A percentile compares a stretch with the other conserved stretches of the same genome.
phyloP scores from a whole-genome alignment of 1,284 basidiomycete genomes.

The Pterula multifida region DNA sequence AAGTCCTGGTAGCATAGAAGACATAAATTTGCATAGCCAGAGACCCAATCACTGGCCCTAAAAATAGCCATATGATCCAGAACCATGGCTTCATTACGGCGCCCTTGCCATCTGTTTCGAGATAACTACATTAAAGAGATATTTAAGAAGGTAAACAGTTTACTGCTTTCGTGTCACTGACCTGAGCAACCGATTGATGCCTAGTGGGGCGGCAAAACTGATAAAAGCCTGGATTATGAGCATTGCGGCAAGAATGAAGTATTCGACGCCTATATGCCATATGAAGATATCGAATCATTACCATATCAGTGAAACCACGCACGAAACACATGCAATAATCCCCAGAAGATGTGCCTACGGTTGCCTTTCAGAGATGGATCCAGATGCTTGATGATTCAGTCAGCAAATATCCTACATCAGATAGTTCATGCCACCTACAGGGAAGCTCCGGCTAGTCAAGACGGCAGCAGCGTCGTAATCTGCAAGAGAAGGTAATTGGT shows the following conservation, averaged over 20 bases:
- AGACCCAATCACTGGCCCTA: slow-evolving; percentile 37
- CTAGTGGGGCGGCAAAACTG: slow-evolving; percentile 33
- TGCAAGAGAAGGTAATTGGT: slow-evolving; percentile 41
- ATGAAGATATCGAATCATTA: neutral
- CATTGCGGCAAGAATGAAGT: slow-evolving; percentile 22
- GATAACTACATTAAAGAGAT: slow-evolving; percentile 23
- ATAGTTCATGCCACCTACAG: slow-evolving; percentile 18
- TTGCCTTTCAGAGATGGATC: slow-evolving; percentile 24
- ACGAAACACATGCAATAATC: slow-evolving; percentile 19
- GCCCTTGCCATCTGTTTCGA: slow-evolving; percentile 27
- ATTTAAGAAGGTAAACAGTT: too few relatives aligned
- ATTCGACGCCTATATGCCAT: slow-evolving; percentile 21
- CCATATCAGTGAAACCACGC: slow-evolving; percentile 9
- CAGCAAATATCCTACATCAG: slow-evolving; percentile 27
- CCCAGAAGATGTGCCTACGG: slow-evolving; percentile 23
- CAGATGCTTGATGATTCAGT: slow-evolving; percentile 21
- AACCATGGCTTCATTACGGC: slow-evolving; percentile 32
- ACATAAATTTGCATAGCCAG: slow-evolving; percentile 36
- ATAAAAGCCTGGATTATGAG: slow-evolving; percentile 20
- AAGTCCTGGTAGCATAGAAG: slow-evolving; percentile 26
- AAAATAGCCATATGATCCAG: slow-evolving; percentile 52
- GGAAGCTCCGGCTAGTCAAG: slow-evolving; percentile 24
- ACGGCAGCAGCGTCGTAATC: slow-evolving; percentile 39
- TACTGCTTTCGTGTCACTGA: slow-evolving; percentile 8
- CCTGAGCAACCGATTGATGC: slow-evolving; percentile 29